These are phyloP conservation scores for Corylus heterophylla DNA, from an alignment of 306 rosid species.

Conservation along the genomic window DNA sequence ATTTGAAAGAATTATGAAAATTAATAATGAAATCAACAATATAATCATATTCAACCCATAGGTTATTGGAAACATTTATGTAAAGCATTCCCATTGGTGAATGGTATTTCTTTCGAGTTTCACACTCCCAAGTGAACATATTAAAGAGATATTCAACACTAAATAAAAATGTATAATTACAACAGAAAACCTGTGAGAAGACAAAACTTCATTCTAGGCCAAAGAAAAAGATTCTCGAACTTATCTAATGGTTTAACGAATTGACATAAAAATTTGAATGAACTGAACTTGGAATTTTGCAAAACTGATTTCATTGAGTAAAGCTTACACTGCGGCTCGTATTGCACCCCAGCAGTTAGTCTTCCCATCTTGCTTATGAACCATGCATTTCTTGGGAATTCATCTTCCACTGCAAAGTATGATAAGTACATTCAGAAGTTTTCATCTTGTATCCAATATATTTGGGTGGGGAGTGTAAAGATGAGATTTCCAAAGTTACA, in stretches of 20 bases:
- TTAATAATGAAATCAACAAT: background rate
- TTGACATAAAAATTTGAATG: background rate
- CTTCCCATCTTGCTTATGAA: slow-evolving; percentile 87
- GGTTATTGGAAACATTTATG: background rate
- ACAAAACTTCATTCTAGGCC: background rate
- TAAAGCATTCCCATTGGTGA: background rate
- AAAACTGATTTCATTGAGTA: slow-evolving; percentile 16
- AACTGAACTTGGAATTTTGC: background rate
- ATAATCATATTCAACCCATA: background rate
- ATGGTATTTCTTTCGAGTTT: background rate
- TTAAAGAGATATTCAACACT: too few species aligned
- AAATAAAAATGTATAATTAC: too few species aligned
- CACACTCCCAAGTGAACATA: background rate
- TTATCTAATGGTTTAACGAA: background rate
- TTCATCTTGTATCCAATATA: slow-evolving; percentile 16
- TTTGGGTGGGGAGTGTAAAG: background rate
- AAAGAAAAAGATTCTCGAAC: background rate
- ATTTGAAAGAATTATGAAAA: background rate
- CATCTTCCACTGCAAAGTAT: slow-evolving; percentile 63
- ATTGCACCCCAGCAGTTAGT: slow-evolving; percentile 89
- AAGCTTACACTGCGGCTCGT: slow-evolving; percentile 82
- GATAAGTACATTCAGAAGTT: slow-evolving; percentile 26
- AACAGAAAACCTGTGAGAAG: too few species aligned
- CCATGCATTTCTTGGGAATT: slow-evolving; percentile 75
- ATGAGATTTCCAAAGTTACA: slow-evolving; percentile 11